phyloP scores from a whole-genome alignment of 78 protist species.

The Dictyostelium purpureum region DNA sequence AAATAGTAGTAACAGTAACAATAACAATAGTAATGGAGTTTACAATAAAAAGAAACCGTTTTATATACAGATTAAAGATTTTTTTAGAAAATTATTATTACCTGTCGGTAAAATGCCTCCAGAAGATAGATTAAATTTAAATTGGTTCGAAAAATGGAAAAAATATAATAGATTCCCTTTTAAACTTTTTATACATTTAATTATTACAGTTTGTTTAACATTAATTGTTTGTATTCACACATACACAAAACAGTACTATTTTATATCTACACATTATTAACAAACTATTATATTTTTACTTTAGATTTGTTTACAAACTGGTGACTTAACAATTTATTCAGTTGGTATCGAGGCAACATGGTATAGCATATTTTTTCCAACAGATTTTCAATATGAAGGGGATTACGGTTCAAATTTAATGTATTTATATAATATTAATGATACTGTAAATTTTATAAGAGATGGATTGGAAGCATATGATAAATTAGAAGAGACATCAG shows the following conservation, averaged over 20 bases:
- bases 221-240: slow-evolving; percentile 17
- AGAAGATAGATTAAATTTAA: slow-evolving; percentile 68
- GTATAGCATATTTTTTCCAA: slow-evolving; percentile 60
- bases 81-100: slow-evolving; percentile 29
- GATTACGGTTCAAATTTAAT: slow-evolving; percentile 45
- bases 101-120: slow-evolving; percentile 78
- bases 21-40: neutral
- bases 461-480: slow-evolving; percentile 37
- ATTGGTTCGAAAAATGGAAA: slow-evolving; percentile 77
- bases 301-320: slow-evolving; percentile 67
- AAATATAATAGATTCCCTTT: slow-evolving; percentile 74
- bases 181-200: slow-evolving; percentile 52
- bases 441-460: slow-evolving; percentile 1
- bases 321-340: slow-evolving; percentile 56
- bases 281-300: neutral
- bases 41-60: neutral
- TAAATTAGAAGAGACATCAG: slow-evolving; percentile 9
- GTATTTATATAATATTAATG: slow-evolving; percentile 42
- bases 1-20: neutral
- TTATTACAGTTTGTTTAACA: slow-evolving; percentile 58
- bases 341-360: slow-evolving; percentile 58
- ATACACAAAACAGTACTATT: neutral
- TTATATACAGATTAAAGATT: neutral
- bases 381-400: slow-evolving; percentile 51
- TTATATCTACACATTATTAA: neutral